Base-by-base conservation (phyloP, 164 flowering plant genomes). In the Macadamia tetraphylla region DNA sequence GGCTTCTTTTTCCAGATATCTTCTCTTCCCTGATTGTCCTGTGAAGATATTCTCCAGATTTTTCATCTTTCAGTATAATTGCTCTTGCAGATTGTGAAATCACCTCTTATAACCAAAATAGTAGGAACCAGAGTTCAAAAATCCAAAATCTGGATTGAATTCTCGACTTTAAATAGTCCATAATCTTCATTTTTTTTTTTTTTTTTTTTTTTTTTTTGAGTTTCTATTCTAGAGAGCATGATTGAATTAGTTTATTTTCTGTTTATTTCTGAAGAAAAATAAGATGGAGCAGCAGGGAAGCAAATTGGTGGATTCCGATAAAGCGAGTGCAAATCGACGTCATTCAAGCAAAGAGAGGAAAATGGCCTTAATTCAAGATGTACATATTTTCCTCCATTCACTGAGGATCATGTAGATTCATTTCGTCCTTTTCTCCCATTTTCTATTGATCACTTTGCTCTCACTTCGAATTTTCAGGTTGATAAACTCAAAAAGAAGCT, bases 401-500 rank as follows among this genome's bases (percentile, higher is more conserved):
- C 35, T 40, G 12, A 18, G 9, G 51, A 68, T 46, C 44, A 3
- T 6, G 46, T 42, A 10, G 35, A 64, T 58, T 52, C 13, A 42
- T 62, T 31, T 53, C 17, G 3, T 53, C 57, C 18, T 14, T 64
- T 9, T 11, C 9, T 31, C 42, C 17, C 35, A 60, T 58, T 58
- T 17, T 55, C 40, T 11, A 40, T 46, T 46, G 15, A 58, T 60
- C 40, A 53, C 57, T 46, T 9, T 53, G 57, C 14, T 53, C 57
- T 14, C 2, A 14, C 15, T 53, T 53, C 18, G 18, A 59, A 58
- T 60, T 75, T 77, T 23, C 81, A 90, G 98, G 92, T 93, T 64
- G 90, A 91, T 76, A 89, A 87, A 85, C 82, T 93, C 52, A 87
- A 81, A 85, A 84, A 83, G 83, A 88, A 85, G 78, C 92, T 93